Evolutionary conservation across 495 filamentous ascomycete species (phyloP).

Genomic region (Chaetomium cochliodes): DNA sequence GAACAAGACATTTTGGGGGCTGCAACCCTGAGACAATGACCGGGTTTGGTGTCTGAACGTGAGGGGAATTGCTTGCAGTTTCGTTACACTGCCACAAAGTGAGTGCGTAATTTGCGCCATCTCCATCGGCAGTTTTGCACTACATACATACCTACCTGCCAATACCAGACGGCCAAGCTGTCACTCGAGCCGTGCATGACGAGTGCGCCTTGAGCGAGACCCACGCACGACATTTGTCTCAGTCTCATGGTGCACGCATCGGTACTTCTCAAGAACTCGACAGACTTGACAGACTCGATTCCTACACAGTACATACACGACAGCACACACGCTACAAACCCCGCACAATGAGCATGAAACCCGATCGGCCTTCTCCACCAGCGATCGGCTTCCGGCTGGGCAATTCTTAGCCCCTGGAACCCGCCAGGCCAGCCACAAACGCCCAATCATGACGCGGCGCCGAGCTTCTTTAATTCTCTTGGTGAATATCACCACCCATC

Average conservation of each 20-base stretch:
- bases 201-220: no score
- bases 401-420: not conserved
- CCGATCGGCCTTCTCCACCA: not conserved
- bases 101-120: no score
- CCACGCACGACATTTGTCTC: not conserved
- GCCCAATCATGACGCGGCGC: not conserved
- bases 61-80: not conserved
- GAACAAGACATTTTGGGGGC: no score
- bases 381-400: not conserved
- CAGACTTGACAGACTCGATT: not conserved
- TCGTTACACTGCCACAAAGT: not conserved
- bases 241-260: not conserved
- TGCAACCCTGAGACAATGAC: not conserved
- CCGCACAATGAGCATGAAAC: no score
- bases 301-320: not conserved
- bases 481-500: not conserved
- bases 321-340: no score
- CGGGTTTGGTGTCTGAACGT: not conserved
- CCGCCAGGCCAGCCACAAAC: not conserved
- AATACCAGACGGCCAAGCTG: not conserved
- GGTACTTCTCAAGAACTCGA: not conserved
- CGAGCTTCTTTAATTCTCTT: not conserved
- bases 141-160: no score
- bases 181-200: not conserved
- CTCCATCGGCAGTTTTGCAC: no score